Conservation (phyloP, 495 filamentous ascomycete species). For the Penicillium malachiteum region DNA sequence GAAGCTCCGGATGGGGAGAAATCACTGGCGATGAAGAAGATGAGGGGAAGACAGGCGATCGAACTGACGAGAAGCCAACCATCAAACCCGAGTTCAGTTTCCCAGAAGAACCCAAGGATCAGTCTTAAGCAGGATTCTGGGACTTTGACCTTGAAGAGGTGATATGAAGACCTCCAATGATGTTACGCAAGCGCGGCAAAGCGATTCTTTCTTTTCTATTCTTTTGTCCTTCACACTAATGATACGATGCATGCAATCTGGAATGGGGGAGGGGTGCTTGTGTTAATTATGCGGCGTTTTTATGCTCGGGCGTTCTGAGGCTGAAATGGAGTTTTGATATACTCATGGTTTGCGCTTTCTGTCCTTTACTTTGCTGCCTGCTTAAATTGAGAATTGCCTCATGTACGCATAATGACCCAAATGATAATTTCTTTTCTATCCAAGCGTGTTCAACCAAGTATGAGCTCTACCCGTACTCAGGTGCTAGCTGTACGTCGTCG, state of each 20-base stretch:
- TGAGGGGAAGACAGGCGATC: conserved; percentile 12
- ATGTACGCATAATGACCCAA: conserved; percentile 9
- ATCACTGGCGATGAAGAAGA: conserved; percentile 47
- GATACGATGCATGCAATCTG: conserved; percentile 25
- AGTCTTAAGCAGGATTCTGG: conserved; percentile 1
- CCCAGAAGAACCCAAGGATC: conserved; percentile 13
- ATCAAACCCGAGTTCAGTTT: conserved; percentile 7
- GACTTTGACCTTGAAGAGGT: not conserved
- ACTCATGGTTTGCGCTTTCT: conserved; percentile 22
- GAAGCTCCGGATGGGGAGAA: conserved; percentile 64
- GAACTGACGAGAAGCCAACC: conserved; percentile 24
- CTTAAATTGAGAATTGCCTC: conserved; percentile 12
- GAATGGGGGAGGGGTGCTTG: conserved; percentile 10
- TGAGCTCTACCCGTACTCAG: too few relatives aligned
- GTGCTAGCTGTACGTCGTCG: conserved; percentile 6
- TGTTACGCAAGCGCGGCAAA: conserved; percentile 14
- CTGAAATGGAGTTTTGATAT: conserved; percentile 25
- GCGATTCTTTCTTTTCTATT: not conserved
- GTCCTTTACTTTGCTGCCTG: conserved; percentile 10
- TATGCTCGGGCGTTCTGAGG: conserved; percentile 14
- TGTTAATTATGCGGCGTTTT: conserved; percentile 18
- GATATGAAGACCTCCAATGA: conserved; percentile 11
- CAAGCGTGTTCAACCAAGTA: too few relatives aligned
- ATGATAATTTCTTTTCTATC: not conserved
- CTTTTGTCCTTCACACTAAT: conserved; percentile 15